These are phyloP conservation scores for Hypoxylon fuscum DNA, from an alignment of 495 filamentous ascomycete species.

Conservation along the genomic window DNA sequence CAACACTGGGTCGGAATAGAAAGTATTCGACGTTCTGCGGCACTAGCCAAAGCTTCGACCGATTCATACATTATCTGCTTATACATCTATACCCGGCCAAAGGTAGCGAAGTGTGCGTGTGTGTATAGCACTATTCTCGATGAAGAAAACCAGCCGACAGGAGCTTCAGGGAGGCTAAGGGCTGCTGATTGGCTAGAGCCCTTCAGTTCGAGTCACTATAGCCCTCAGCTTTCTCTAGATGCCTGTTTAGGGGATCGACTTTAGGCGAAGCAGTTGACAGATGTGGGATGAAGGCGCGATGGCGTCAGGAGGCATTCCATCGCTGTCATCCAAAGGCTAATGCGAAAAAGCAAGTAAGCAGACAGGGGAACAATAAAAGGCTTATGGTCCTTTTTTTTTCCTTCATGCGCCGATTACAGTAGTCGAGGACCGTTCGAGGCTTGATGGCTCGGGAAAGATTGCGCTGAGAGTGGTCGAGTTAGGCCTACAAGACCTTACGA, in stretches of 20 bases:
- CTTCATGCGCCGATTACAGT: slow-evolving; percentile 14
- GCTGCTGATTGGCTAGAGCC: background rate
- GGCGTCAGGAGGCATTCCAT: slow-evolving; percentile 29
- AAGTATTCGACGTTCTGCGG: slow-evolving; percentile 27
- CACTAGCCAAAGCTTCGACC: slow-evolving; percentile 41
- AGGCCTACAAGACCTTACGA: background rate
- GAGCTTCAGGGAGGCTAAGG: slow-evolving; percentile 17
- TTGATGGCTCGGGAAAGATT: slow-evolving; percentile 22
- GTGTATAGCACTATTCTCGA: slow-evolving; percentile 22
- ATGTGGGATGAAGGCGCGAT: slow-evolving; percentile 36
- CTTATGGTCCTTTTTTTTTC: slow-evolving; percentile 4
- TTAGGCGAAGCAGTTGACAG: slow-evolving; percentile 10
- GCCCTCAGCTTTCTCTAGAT: slow-evolving; percentile 9
- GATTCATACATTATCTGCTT: slow-evolving; percentile 22
- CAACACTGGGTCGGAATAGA: slow-evolving; percentile 23
- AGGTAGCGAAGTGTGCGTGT: slow-evolving; percentile 5
- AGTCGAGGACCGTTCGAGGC: slow-evolving; percentile 30
- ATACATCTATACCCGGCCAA: slow-evolving; percentile 12
- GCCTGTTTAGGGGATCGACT: background rate
- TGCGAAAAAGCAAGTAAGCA: slow-evolving; percentile 15
- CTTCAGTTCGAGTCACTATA: slow-evolving; percentile 7
- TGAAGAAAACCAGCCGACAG: slow-evolving; percentile 4
- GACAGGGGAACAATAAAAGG: slow-evolving; percentile 7
- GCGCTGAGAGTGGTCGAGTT: slow-evolving; percentile 18
- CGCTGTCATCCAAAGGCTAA: slow-evolving; percentile 37